Evolutionary conservation across 257 asterid species (phyloP).

Genomic region (Fraxinus pennsylvanica): DNA sequence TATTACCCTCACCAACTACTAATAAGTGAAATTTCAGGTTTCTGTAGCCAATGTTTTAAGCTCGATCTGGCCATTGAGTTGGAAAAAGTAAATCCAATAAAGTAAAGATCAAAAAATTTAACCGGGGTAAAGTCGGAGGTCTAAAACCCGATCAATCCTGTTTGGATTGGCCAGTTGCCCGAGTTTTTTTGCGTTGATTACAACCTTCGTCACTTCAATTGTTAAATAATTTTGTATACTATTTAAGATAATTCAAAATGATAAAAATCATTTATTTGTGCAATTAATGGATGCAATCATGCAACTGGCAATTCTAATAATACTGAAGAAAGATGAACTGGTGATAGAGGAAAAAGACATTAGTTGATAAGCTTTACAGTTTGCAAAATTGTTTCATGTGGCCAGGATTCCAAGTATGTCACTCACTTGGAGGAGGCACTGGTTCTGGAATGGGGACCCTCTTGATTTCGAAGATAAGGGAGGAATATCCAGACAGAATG

Average conservation of each 20-base stretch:
- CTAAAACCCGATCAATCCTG: not conserved
- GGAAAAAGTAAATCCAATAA: not conserved
- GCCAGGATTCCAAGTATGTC: conserved; percentile 88
- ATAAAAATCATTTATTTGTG: not conserved
- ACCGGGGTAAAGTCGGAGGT: not conserved
- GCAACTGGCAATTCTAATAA: not conserved
- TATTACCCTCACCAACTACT: conserved; percentile 2
- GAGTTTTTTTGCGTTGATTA: not conserved
- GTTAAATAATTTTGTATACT: not conserved
- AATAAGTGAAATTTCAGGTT: conserved; percentile 23
- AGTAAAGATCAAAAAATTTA: too few species aligned
- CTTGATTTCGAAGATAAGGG: conserved; percentile 81
- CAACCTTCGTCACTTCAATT: not conserved
- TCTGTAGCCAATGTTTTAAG: not conserved
- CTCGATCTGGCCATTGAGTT: not conserved
- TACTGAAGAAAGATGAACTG: not conserved
- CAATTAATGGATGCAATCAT: not conserved
- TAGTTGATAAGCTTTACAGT: not conserved
- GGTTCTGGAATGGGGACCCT: conserved; percentile 98
- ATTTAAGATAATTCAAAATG: not conserved
- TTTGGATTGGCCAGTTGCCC: not conserved
- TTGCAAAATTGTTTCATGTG: not conserved
- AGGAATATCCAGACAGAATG: conserved; percentile 95
- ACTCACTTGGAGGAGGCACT: conserved; percentile 93
- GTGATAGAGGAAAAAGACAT: not conserved